These are phyloP conservation scores for Phytophthora sp. DNA, from an alignment of 352 stramenopile genomes.

Conservation along the genomic window DNA sequence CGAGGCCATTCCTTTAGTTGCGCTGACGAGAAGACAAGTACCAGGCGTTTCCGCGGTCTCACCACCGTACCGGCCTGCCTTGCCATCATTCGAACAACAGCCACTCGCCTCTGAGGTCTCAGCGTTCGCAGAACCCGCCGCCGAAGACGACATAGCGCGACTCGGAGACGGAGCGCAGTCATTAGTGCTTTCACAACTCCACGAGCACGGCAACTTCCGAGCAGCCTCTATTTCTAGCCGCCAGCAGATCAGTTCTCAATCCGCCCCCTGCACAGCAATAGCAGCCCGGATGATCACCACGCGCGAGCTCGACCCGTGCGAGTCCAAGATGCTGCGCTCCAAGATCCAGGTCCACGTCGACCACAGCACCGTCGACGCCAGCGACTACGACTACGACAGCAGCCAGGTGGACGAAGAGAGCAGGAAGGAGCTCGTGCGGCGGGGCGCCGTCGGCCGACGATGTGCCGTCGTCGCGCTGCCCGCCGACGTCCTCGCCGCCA, in stretches of 20 bases:
- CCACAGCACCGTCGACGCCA: not conserved
- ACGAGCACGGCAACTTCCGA: constrained; percentile 7
- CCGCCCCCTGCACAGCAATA: not conserved
- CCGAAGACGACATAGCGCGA: constrained; percentile 4
- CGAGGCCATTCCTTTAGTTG: constrained; percentile 4
- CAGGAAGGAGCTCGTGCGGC: constrained; percentile 35
- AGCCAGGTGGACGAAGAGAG: constrained; percentile 18
- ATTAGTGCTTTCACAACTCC: constrained; percentile 23
- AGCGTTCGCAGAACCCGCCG: not conserved
- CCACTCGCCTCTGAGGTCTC: not conserved
- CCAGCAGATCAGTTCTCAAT: constrained; percentile 20
- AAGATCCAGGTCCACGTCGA: constrained; percentile 20
- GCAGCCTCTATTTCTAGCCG: not conserved
- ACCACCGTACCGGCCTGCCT: constrained; percentile 16
- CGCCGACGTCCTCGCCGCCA: constrained; percentile 11
- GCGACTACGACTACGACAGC: constrained; percentile 11
- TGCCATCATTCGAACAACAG: constrained; percentile 31
- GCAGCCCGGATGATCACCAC: constrained; percentile 25
- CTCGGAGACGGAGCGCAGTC: constrained; percentile 15
- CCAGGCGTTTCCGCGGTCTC: constrained; percentile 16
- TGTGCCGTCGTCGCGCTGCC: constrained; percentile 34
- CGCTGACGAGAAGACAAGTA: constrained; percentile 14
- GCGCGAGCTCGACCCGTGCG: constrained; percentile 13
- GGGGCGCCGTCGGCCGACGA: constrained; percentile 44
- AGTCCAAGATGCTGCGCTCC: constrained; percentile 22